These are phyloP conservation scores for Diutina neorugosa DNA, from an alignment of 1,139 yeast genomes.

Conservation along the genomic window DNA sequence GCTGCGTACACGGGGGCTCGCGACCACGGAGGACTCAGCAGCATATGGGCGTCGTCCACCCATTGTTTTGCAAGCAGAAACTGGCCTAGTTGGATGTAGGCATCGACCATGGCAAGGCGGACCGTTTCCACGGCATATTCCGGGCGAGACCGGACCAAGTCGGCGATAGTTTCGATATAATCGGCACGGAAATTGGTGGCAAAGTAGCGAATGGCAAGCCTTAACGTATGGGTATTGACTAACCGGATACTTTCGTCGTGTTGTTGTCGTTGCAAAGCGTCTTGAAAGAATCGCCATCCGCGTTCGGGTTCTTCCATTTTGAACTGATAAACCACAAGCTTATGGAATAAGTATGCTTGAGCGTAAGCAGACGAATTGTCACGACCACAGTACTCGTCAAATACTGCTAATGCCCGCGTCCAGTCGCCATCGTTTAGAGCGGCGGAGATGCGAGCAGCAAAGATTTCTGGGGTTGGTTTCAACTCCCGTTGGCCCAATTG, in stretches of 20 bases:
- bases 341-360: background rate
- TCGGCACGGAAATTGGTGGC: background rate
- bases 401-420: background rate
- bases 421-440: constrained; percentile 27
- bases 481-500: constrained; percentile 36
- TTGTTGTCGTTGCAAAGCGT: too few species aligned
- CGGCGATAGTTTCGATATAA: background rate
- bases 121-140: background rate
- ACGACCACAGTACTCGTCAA: constrained; percentile 15
- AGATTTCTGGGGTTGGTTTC: constrained; percentile 34
- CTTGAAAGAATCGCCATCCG: background rate
- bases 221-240: background rate
- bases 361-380: constrained; percentile 19
- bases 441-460: constrained; percentile 36
- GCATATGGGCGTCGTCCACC: constrained; percentile 18
- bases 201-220: background rate
- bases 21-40: constrained; percentile 19
- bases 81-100: constrained; percentile 20
- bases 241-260: background rate
- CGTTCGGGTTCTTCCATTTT: background rate
- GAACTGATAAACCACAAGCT: background rate
- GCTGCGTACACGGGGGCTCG: constrained; percentile 17
- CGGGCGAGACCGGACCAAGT: background rate
- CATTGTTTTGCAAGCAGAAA: constrained; percentile 22
- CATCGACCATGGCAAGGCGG: constrained; percentile 7